Evolutionary conservation across 2,329 filamentous ascomycete species (phyloP).

Genomic region (Xylariaceae sp.): DNA sequence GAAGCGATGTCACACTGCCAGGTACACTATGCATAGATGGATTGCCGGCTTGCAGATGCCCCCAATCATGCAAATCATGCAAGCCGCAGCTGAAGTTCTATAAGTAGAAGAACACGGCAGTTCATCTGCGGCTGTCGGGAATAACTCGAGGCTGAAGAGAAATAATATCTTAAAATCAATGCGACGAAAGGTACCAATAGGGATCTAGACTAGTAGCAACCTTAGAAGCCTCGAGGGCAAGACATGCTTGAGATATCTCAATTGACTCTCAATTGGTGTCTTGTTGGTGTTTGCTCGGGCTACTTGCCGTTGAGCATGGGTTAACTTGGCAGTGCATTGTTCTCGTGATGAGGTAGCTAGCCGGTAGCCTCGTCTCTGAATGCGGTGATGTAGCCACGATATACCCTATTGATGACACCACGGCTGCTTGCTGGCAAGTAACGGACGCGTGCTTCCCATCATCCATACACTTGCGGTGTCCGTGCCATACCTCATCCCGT

Average conservation of each 20-base stretch:
- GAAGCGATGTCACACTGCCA: slow-evolving; percentile 17
- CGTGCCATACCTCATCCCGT: background rate
- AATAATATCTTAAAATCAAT: no score
- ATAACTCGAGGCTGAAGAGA: no score
- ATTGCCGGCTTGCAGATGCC: background rate
- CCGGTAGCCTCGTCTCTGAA: slow-evolving; percentile 3
- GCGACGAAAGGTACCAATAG: no score
- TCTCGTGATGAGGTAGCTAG: slow-evolving; percentile 13
- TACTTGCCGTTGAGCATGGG: slow-evolving; percentile 1
- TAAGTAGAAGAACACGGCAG: background rate
- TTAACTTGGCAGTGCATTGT: slow-evolving; percentile 8
- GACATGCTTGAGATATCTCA: no score
- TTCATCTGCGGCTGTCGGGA: background rate
- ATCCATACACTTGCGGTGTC: background rate
- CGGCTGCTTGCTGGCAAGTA: background rate
- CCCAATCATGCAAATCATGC: slow-evolving; percentile 13
- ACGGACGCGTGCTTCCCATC: background rate
- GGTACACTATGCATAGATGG: no score
- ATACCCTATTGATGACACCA: background rate
- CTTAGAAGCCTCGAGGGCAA: no score
- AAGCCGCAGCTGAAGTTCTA: slow-evolving; percentile 3
- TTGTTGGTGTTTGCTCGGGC: slow-evolving; percentile 7
- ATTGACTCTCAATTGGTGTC: no score
- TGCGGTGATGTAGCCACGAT: background rate
- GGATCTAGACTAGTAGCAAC: no score